Percentiles rank a stretch among this genome's conserved stretches.
These are phyloP conservation scores for Diplodia scrobiculata DNA, from an alignment of 2,329 filamentous ascomycete genomes.

Conservation along the genomic window DNA sequence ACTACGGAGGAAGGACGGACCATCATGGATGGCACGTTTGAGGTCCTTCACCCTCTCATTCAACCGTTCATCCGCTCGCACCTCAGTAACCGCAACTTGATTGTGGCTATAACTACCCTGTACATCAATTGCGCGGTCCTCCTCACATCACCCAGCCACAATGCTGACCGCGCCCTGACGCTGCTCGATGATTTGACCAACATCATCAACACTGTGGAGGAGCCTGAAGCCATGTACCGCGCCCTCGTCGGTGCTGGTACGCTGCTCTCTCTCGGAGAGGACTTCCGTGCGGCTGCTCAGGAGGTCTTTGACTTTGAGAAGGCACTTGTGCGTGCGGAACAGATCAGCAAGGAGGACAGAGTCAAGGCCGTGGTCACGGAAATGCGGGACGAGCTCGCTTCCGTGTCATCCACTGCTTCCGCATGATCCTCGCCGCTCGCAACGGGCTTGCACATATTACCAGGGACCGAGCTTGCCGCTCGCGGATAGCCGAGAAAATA, in stretches of 20 bases:
- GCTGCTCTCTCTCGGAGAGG: constrained; percentile 63
- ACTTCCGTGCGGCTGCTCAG: constrained; percentile 60
- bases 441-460: background rate
- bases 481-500: background rate
- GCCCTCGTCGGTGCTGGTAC: constrained; percentile 83
- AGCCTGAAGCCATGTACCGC: constrained; percentile 82
- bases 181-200: constrained; percentile 64
- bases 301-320: constrained; percentile 58
- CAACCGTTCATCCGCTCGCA: constrained; percentile 61
- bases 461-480: background rate
- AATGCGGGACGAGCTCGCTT: constrained; percentile 54
- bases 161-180: constrained; percentile 53
- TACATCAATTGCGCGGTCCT: constrained; percentile 84
- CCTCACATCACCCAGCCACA: constrained; percentile 56
- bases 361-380: constrained; percentile 63
- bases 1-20: constrained; percentile 69
- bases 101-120: constrained; percentile 78
- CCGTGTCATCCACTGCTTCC: background rate
- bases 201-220: constrained; percentile 66
- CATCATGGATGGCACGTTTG: constrained; percentile 59
- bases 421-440: background rate
- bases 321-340: constrained; percentile 53
- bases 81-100: constrained; percentile 70
- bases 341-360: constrained; percentile 61
- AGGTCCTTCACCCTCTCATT: constrained; percentile 64